Evolutionary conservation across 805 yeast species (phyloP), one percentile per base, ranked within the genome.

Genomic region (Candida corydali): DNA sequence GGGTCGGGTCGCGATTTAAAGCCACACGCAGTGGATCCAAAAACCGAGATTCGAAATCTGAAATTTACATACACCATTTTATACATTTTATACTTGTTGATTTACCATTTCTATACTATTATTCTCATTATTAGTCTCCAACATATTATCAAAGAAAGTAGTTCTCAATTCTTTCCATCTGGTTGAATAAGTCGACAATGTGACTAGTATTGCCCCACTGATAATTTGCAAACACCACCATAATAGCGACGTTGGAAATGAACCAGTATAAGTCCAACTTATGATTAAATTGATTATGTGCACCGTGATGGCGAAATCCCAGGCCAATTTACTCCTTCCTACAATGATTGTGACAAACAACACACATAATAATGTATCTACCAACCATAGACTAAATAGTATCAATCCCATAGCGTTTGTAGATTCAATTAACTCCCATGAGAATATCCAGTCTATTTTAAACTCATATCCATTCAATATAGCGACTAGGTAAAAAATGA

Each of bases 251-350:
- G 64, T 62, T 0, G 98, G 98, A 44, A 91, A 73, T 20, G 71
- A 68, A 0, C 77, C 73, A 1, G 86, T 70, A 44, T 77, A 78
- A 1, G 76, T 41, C 78, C 86, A 79, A 0, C 79, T 86, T 3
- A 86, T 78, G 3, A 79, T 36, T 17, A 91, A 59, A 60, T 91
- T 82, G 34, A 93, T 73, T 16, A 83, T 77, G 58, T 93, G 96
- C 11, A 91, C 77, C 0, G 98, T 93, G n/a, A 91, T 54, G 8
- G 96, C 96, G 64, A 93, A 91, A 61, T 91, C 98, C 84, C 96
- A 84, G 0, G 97, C 98, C 34, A 91, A 65, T 57, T 91, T 93
- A 28, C 95, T 84, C 39, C 98, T 69, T 0, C 98, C 96, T 9
- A 91, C 96, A 18, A 91, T 79, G 2, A 89, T 61, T 1, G 95